Base-by-base conservation (phyloP, 1,139 yeast species). In the Geotrichum klebahnii region DNA sequence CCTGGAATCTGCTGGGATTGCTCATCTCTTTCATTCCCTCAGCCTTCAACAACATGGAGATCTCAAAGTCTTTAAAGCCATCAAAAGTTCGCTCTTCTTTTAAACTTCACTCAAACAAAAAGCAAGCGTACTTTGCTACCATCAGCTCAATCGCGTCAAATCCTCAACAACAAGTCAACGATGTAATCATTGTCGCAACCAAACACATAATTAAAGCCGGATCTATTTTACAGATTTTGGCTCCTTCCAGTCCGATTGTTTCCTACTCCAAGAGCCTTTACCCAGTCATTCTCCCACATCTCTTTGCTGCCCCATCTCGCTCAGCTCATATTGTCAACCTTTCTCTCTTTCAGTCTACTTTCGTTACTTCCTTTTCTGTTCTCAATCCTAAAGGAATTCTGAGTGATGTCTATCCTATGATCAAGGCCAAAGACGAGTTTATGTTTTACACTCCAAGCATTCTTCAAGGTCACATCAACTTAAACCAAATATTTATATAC, bases 361-460 rank as follows among this genome's bases (percentile, higher is more conserved):
- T 54, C 43, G 51, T 55, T 19, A 19, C 54, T 9, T 33, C 53
- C 5, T 54, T 28, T 17, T 29, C 52, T 10, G 43, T 51, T 14
- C 33, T 55, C 5, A 52, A 50, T 33, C 50, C 49, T 16, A 43
- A 35, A 1, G 40, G 44, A 9, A 20, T 54, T 16, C 33, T 49
- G 1, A 36, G 24, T 2, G 57, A 54, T 17, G 29, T 53, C 10
- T 44, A 36, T 19, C 51, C 51, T 2, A 23, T 53, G 10, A 28
- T 53, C 9, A 32, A 44, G 17, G 26, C 53, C 16, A 44, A 49
- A 14, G 55, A 51, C 37, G 48, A 42, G 23, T 50, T 45, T 12
- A 33, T 49, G 29, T 26, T 45, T 24, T 53, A 48, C 35, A 38
- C 53, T 3, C 56, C 54, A 8, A 51, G 51, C 22, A 53, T 55